Percentiles rank a stretch among this genome's conserved stretches.
These are phyloP conservation scores for Termitomyces sp. DNA, from an alignment of 768 basidiomycete genomes.

Conservation along the genomic window DNA sequence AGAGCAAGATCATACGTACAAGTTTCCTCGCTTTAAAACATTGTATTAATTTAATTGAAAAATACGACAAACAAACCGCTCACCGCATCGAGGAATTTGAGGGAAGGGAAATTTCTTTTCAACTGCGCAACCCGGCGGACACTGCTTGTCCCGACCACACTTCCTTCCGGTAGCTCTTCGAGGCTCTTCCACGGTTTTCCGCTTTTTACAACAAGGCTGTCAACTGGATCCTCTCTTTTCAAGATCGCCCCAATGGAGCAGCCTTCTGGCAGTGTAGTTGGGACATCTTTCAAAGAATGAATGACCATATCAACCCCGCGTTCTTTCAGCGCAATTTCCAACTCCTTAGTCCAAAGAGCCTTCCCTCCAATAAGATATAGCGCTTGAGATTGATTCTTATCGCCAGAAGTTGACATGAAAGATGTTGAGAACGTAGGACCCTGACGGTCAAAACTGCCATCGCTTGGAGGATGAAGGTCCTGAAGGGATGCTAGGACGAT, in stretches of 20 bases:
- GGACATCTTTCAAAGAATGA: slow-evolving; percentile 91
- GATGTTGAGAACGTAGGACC: slow-evolving; percentile 39
- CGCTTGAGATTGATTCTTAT: slow-evolving; percentile 86
- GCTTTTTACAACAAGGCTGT: slow-evolving; percentile 82
- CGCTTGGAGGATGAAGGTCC: slow-evolving; percentile 44
- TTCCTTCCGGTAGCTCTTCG: slow-evolving; percentile 82
- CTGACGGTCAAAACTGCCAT: slow-evolving; percentile 13
- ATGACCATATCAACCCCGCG: slow-evolving; percentile 86
- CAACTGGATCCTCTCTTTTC: slow-evolving; percentile 85
- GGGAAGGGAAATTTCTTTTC: slow-evolving; percentile 67
- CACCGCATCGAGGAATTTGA: slow-evolving; percentile 88
- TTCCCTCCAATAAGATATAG: slow-evolving; percentile 91
- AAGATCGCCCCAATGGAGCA: slow-evolving; percentile 84
- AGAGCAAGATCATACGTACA: slow-evolving; percentile 48
- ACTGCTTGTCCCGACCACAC: slow-evolving; percentile 93
- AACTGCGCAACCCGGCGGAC: slow-evolving; percentile 91
- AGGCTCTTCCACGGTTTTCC: slow-evolving; percentile 66
- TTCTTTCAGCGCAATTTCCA: slow-evolving; percentile 80
- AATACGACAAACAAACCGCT: slow-evolving; percentile 30
- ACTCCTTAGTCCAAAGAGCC: slow-evolving; percentile 93
- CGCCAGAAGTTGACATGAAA: slow-evolving; percentile 69
- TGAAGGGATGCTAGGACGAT: slow-evolving; percentile 67
- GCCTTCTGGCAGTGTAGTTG: slow-evolving; percentile 80
- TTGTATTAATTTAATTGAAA: not conserved
- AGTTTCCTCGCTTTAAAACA: slow-evolving; percentile 68